phyloP scores from a whole-genome alignment of 768 basidiomycete species.

The Leccinum subtestaceum region DNA sequence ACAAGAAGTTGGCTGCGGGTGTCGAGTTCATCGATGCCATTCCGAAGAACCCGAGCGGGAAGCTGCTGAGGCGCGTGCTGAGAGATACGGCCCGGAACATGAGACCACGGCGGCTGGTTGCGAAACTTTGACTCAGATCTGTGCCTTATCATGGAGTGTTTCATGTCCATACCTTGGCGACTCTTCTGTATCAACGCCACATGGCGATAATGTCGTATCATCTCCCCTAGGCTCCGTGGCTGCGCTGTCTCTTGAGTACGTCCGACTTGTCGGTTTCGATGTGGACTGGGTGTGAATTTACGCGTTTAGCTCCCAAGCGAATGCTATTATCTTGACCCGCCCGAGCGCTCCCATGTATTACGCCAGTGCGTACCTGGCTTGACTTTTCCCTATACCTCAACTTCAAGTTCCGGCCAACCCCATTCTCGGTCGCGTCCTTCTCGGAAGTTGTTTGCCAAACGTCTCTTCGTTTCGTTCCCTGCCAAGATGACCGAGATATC shows the following conservation, averaged over 20 bases:
- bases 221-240: background rate
- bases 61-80: slow-evolving; percentile 55
- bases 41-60: slow-evolving; percentile 73
- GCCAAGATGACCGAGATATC: slow-evolving; percentile 24
- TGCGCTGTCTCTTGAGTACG: background rate
- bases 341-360: background rate
- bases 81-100: slow-evolving; percentile 45
- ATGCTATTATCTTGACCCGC: background rate
- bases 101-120: slow-evolving; percentile 4
- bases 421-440: background rate
- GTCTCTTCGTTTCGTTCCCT: background rate
- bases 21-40: slow-evolving; percentile 60
- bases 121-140: slow-evolving; percentile 28
- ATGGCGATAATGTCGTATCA: slow-evolving; percentile 9
- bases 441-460: background rate
- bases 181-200: background rate
- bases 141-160: background rate
- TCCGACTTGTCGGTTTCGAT: background rate
- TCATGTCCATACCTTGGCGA: background rate
- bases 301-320: background rate
- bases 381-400: background rate
- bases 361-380: background rate
- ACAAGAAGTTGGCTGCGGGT: slow-evolving; percentile 62
- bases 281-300: background rate
- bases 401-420: background rate